These are phyloP conservation scores for Xylaria flabelliformis DNA, from an alignment of 495 filamentous ascomycete species.

Conservation along the genomic window DNA sequence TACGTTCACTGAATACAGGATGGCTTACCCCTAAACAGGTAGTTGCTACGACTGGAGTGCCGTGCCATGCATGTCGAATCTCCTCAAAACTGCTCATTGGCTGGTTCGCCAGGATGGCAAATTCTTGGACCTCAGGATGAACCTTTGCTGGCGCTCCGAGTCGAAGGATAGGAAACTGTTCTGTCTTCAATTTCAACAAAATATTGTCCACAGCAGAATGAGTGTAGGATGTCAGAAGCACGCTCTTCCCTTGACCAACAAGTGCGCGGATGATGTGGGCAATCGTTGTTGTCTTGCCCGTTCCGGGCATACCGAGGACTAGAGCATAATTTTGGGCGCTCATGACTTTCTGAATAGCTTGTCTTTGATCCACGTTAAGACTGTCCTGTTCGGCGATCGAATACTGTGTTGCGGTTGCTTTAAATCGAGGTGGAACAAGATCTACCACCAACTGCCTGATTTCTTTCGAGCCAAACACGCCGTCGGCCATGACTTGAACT, in stretches of 20 bases:
- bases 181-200: conserved; percentile 82
- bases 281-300: conserved; percentile 97
- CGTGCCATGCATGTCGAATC: conserved; percentile 79
- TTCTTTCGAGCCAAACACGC: conserved; percentile 70
- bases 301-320: conserved; percentile 96
- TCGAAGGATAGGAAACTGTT: conserved; percentile 80
- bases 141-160: conserved; percentile 84
- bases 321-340: conserved; percentile 92
- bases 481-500: conserved; percentile 86
- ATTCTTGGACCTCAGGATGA: conserved; percentile 82
- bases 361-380: conserved; percentile 85
- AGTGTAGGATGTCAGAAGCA: conserved; percentile 92
- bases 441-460: conserved; percentile 82
- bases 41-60: conserved; percentile 87
- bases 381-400: conserved; percentile 58
- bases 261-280: conserved; percentile 95
- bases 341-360: conserved; percentile 92
- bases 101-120: conserved; percentile 75
- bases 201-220: conserved; percentile 99
- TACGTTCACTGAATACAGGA: conserved; percentile 82
- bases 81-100: conserved; percentile 80
- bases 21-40: conserved; percentile 94
- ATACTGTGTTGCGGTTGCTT: conserved; percentile 64
- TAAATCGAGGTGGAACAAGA: conserved; percentile 74
- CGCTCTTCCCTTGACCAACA: conserved; percentile 86